Percentiles rank a stretch among this genome's conserved stretches.
phyloP scores from a whole-genome alignment of 2,329 filamentous ascomycete genomes.

The Epichloe uncinata region DNA sequence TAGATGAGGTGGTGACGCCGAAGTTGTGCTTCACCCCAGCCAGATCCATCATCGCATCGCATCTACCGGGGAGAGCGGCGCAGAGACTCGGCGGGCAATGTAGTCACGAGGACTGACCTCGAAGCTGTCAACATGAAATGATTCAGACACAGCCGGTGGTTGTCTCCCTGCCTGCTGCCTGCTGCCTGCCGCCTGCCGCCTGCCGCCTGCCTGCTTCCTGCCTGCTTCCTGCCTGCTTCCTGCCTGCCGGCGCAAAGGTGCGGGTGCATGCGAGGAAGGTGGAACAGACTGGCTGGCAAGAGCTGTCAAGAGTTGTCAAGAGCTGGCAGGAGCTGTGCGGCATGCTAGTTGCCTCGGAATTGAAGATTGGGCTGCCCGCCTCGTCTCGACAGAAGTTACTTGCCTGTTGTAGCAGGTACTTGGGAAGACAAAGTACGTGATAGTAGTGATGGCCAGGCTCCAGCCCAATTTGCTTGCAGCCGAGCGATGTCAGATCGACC shows the following conservation, averaged over 20 bases:
- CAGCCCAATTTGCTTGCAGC: no score
- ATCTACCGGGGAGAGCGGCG: background rate
- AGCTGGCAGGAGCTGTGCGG: no score
- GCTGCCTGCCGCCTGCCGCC: no score
- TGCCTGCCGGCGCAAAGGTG: background rate
- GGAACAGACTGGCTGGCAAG: background rate
- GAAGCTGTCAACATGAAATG: background rate
- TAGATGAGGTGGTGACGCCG: background rate
- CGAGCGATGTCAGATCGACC: background rate
- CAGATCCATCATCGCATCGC: constrained; percentile 4
- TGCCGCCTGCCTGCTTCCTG: no score
- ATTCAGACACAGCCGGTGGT: no score
- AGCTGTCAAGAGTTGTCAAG: background rate
- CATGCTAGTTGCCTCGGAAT: no score
- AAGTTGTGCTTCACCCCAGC: constrained; percentile 3
- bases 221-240: background rate
- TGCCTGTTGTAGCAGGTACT: no score
- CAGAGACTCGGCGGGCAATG: background rate
- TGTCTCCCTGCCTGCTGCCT: background rate
- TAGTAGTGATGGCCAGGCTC: no score
- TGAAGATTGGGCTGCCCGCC: no score
- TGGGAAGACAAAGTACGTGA: no score
- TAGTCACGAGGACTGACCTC: background rate
- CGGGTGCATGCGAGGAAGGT: background rate
- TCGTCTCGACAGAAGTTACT: no score